Evolutionary conservation across 1,284 basidiomycete species (phyloP), one percentile per base, ranked within the genome.

Genomic region (Exobasidium cylindrosporum): DNA sequence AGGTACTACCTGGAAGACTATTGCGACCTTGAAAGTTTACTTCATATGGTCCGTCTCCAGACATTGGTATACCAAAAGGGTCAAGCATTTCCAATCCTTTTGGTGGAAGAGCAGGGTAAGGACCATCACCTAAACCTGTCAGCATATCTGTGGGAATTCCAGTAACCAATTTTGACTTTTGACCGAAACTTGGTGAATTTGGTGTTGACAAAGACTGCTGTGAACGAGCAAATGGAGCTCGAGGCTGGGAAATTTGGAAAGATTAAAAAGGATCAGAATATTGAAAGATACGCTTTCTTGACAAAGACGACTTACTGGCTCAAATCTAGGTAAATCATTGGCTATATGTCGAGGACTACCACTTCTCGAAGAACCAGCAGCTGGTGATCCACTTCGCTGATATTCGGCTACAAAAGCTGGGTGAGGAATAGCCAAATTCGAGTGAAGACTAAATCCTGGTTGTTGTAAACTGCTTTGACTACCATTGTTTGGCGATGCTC

Each of bases 71-170:
- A 45, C 71, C 72, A 32, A 69, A 71, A 1, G 69, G 69, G 26
- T 50, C 47, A 28, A 24, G 26, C 3, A 50, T 13, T 58, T 75
- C 73, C 23, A 57, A 50, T 4, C 28, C 54, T 7, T 56, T 45
- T 32, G 31, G 57, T 1, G 69, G 52, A 7, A 72, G 30, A 32
- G 54, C 58, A 1, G 73, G 71, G 50, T 71, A 74, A 13, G 73
- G 69, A 24, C 68, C 70, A 5, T 67, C 73, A 23, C 69, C 67
- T 4, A 74, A 60, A 13, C 73, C 73, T 10, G 66, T 57, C 11
- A 74, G 63, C 71, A 73, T 74, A 54, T 73, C 72, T 11, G 54
- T n/a, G 13, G 64, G 62, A 14, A 66, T 11, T 4, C 61, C 61
- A 7, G 17, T n/a, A 17, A 40, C 17, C 23, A 63, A n/a, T 26